Conservation (phyloP, 1,284 basidiomycete genomes). For the Sutorius eximius region DNA sequence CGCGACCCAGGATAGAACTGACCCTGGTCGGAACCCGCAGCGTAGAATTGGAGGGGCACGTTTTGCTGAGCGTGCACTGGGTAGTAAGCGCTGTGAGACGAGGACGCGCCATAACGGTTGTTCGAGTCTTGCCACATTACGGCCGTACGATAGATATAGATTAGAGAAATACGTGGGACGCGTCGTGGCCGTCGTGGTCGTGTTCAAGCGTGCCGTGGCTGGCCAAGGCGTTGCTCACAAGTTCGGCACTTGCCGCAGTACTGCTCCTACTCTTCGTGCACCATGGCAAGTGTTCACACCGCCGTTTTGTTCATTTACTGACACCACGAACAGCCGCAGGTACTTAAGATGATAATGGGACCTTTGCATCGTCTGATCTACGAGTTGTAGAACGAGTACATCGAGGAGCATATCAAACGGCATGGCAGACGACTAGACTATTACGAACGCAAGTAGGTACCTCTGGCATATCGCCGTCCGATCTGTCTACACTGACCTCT, state of each 20-base stretch:
- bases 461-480: neutral
- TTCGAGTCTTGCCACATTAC: constrained; percentile 71
- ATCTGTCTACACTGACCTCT: constrained; percentile 5
- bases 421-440: constrained; percentile 86
- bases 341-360: constrained; percentile 31
- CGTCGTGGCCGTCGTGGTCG: constrained; percentile 19
- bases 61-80: constrained; percentile 47
- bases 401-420: constrained; percentile 86
- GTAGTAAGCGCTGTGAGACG: constrained; percentile 61
- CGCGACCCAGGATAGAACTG: constrained; percentile 68
- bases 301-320: constrained; percentile 19
- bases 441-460: constrained; percentile 76
- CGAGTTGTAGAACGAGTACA: constrained; percentile 76
- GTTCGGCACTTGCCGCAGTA: constrained; percentile 32
- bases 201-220: neutral
- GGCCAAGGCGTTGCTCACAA: neutral
- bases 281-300: constrained; percentile 51
- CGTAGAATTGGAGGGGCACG: constrained; percentile 75
- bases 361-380: constrained; percentile 13
- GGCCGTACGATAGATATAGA: neutral
- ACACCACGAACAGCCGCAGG: constrained; percentile 61
- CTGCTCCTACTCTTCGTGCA: constrained; percentile 34
- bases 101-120: constrained; percentile 50
- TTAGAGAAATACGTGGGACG: constrained; percentile 1
- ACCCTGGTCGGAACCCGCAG: constrained; percentile 49